A percentile compares a stretch with the other conserved stretches of the same genome.
These are phyloP conservation scores for Cryptosporidium muris DNA, from an alignment of 169 alveolate species.

Conservation along the genomic window DNA sequence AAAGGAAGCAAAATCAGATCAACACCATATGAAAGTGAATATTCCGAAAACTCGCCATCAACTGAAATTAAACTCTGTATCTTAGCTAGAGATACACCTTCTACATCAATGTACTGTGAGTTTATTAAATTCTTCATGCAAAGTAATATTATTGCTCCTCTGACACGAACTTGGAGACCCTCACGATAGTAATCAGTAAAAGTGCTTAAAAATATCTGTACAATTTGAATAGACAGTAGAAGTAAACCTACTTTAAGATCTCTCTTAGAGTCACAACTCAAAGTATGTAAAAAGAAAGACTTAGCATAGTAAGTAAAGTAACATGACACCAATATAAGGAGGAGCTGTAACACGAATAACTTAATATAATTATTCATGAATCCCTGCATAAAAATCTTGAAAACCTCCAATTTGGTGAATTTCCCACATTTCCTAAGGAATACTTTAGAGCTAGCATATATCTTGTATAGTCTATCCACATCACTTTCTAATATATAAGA, in stretches of 20 bases:
- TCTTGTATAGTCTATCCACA: slow-evolving; percentile 10
- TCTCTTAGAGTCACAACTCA: slow-evolving; percentile 12
- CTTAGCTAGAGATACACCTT: slow-evolving; percentile 16
- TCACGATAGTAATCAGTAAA: slow-evolving; percentile 48
- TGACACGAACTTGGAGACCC: slow-evolving; percentile 44
- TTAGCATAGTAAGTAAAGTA: slow-evolving; percentile 4
- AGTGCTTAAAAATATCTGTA: slow-evolving; percentile 27
- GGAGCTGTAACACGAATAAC: slow-evolving; percentile 11
- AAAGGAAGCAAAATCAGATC: slow-evolving; percentile 52
- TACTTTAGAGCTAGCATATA: neutral
- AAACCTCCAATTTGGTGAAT: neutral
- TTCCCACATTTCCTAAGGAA: neutral
- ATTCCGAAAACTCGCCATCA: slow-evolving; percentile 65
- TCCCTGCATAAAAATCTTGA: slow-evolving; percentile 3
- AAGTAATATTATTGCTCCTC: slow-evolving; percentile 39
- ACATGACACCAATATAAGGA: neutral
- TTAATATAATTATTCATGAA: slow-evolving; percentile 25
- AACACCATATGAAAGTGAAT: slow-evolving; percentile 35
- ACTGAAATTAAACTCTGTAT: slow-evolving; percentile 42
- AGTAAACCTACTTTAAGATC: slow-evolving; percentile 36
- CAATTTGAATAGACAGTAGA: slow-evolving; percentile 24
- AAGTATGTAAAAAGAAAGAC: slow-evolving; percentile 9
- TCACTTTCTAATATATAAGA: slow-evolving; percentile 29
- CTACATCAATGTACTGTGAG: neutral
- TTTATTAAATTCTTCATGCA: slow-evolving; percentile 1